Base-by-base conservation (phyloP, 129 eudicot genomes). In the Ambrosia artemisiifolia region DNA sequence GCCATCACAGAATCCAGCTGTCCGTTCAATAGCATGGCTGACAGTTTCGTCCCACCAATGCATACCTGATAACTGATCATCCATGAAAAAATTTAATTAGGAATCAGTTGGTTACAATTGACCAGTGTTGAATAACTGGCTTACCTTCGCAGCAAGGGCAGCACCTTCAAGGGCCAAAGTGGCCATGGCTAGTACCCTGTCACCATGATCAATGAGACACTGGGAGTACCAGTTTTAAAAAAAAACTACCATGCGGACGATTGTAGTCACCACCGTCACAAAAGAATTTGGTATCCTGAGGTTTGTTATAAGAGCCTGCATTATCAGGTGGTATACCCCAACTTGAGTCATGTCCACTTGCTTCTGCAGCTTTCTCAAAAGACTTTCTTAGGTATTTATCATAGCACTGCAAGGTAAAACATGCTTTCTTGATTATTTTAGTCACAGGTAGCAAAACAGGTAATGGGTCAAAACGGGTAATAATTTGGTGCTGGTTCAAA, bases 1-100 rank as follows among this genome's bases (percentile, higher is more conserved):
- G 14, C 97, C 97, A 71, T 92, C 94, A 35, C 89, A 92, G 75
- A 86, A 92, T 6, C 97, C 97, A 10, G 97, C 91, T 56, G 97
- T 86, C 59, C 86, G 72, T 82, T 92, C 96, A 43, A 94, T 89
- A 46, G 96, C 96, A 75, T 92, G 97, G 73, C 94, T 88, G 16
- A 85, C 88, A 59, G 90, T 80, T 63, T 83, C 86, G 80, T n/a
- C n/a, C n/a, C n/a, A n/a, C n/a, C n/a, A n/a, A n/a, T n/a, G n/a
- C n/a, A n/a, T n/a, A n/a, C 97, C 96, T 12, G 97, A 91, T 32
- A 91, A 71, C 97, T 91, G 84, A 59, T 77, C 77, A 63, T 70
- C 68, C 69, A 55, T 10, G 18, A 30, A 71, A 67, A 34, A n/a
- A 54, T 43, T 40, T n/a, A n/a, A n/a, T n/a, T 20, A 49, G 65